A percentile compares a stretch with the other conserved stretches of the same genome.
These are phyloP conservation scores for Theobroma grandiflorum DNA, from an alignment of 441 rosid genomes.

Conservation along the genomic window DNA sequence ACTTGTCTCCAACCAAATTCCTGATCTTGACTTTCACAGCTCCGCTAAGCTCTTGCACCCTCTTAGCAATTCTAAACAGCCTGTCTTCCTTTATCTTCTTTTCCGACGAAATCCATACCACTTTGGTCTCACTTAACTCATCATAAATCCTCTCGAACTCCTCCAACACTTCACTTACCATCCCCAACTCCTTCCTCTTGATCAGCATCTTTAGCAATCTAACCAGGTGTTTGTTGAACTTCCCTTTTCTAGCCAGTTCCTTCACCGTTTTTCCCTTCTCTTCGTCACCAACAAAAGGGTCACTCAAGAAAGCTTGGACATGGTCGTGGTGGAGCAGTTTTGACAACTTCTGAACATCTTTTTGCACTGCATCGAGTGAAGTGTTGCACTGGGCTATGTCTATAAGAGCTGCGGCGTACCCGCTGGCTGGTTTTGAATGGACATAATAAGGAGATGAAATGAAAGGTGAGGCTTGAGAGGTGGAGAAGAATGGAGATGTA, in stretches of 20 bases:
- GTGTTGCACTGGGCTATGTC: conserved; percentile 52
- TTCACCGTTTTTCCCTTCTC: conserved; percentile 46
- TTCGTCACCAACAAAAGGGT: conserved; percentile 44
- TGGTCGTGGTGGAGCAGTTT: conserved; percentile 38
- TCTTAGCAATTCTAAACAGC: conserved; percentile 39
- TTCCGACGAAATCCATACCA: conserved; percentile 47
- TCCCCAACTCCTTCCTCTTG: conserved; percentile 50
- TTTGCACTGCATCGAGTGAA: conserved; percentile 49
- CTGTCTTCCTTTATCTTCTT: conserved; percentile 38
- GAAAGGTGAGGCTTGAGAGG: conserved; percentile 19
- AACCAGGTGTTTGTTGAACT: conserved; percentile 47
- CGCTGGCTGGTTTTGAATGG: conserved; percentile 60
- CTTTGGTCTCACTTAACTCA: conserved; percentile 45
- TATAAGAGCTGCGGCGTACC: conserved; percentile 75
- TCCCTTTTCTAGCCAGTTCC: conserved; percentile 46
- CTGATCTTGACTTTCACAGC: conserved; percentile 43
- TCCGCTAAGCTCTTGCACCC: conserved; percentile 38
- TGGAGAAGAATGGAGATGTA: conserved; percentile 23
- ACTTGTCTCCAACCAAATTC: conserved; percentile 33
- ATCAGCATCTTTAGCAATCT: conserved; percentile 59
- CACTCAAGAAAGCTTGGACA: conserved; percentile 28
- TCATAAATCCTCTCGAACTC: conserved; percentile 69
- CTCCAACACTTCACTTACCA: conserved; percentile 54
- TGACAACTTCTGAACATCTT: conserved; percentile 52
- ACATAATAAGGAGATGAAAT: conserved; percentile 30